Evolutionary conservation across 352 stramenopile genomes (phyloP).

Genomic region (Globisporangium radiosum): DNA sequence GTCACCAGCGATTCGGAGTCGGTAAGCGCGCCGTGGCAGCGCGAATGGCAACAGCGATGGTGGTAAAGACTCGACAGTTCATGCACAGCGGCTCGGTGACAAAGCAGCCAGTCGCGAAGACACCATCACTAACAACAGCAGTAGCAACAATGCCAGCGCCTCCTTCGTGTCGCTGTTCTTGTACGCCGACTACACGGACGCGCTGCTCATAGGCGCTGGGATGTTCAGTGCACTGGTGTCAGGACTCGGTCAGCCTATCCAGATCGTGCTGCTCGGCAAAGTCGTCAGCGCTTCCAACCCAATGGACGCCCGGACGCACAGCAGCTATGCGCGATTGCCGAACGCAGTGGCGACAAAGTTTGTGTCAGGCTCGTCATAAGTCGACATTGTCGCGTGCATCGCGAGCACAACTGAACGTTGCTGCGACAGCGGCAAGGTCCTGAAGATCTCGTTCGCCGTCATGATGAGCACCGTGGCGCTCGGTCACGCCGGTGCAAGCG

Average conservation of each 20-base stretch:
- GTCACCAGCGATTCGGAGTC: neutral
- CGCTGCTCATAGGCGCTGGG: conserved; percentile 48
- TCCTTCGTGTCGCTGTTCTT: conserved; percentile 10
- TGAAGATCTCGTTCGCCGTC: conserved; percentile 67
- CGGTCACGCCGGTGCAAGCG: conserved; percentile 54
- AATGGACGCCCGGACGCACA: conserved; percentile 11
- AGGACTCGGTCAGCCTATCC: conserved; percentile 50
- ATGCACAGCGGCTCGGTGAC: too few species aligned
- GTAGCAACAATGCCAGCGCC: neutral
- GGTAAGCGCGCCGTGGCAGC: neutral
- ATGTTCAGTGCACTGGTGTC: conserved; percentile 30
- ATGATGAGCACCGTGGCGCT: conserved; percentile 72
- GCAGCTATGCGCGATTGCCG: conserved; percentile 12
- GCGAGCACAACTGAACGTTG: conserved; percentile 23
- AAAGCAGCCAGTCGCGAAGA: neutral
- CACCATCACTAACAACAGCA: neutral
- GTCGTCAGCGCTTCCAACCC: conserved; percentile 72
- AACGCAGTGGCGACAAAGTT: conserved; percentile 15
- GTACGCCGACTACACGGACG: conserved; percentile 42
- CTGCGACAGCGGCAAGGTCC: conserved; percentile 57
- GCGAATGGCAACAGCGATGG: neutral
- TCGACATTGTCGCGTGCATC: conserved; percentile 17
- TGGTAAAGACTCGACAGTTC: too few species aligned
- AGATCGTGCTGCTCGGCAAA: conserved; percentile 70
- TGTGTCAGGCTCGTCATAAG: conserved; percentile 1